Base-by-base conservation (phyloP, 2,329 filamentous ascomycete species). In the Alternaria ventricosa region DNA sequence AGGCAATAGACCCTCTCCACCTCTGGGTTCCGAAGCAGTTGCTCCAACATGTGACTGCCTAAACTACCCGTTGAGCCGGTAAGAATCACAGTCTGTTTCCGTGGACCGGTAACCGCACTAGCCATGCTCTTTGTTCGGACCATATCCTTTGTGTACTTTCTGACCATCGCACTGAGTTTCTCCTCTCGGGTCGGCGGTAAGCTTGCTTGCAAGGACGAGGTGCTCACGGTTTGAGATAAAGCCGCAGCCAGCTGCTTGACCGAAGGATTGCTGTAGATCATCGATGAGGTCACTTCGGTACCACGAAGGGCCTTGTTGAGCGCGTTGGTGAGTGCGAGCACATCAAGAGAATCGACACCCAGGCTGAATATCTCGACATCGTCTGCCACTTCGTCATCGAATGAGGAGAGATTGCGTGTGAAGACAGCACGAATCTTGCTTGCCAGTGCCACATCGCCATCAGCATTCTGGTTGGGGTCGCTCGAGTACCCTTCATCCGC, bases 11-110 rank as follows among this genome's bases (percentile, higher is more conserved):
- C 55, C 2, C 54, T 64, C n/a, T 67, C 57, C 10, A 74, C 61
- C 9, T 50, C 46, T 0, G 69, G 54, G 22, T 65, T 57, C 3
- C 36, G 45, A 7, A 73, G 65, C n/a, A 75, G 60, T 11, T 66
- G 55, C 30, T 70, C 59, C 7, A 75, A 68, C 20, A 74, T 57
- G 11, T 74, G 63, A 3, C 60, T 66, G 4, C 73, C 73, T 6
- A 75, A 67, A 22, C 64, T 68, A 5, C 73, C 74, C 12, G 73
- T 75, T 10, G 71, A 68, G 15, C 73, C 74, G 4, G 73, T 75
- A 3, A 74, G 49, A 8, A 72, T 46, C 5, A 75, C 63, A 9
- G 69, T 57, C 2, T 57, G 51, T 15, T 44, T 56, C 9, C 20
- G 43, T 25, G 58, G 44, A 6, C 9, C 23, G 8, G 23, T 3